Evolutionary conservation across 352 stramenopile species (phyloP).

Genomic region (Globisporangium ultimum): DNA sequence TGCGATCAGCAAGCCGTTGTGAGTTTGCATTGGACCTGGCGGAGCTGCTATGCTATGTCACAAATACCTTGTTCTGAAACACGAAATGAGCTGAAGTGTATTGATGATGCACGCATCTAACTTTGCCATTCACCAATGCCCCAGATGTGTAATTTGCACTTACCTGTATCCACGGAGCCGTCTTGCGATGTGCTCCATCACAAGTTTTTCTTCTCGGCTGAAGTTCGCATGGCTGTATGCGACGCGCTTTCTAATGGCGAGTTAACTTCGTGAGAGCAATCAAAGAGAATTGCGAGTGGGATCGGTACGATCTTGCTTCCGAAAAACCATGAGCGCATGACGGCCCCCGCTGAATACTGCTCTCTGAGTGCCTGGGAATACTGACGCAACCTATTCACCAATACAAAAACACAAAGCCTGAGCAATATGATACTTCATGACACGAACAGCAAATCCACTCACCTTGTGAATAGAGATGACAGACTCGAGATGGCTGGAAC

Average conservation of each 20-base stretch:
- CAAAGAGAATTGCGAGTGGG: constrained; percentile 16
- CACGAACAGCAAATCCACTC: not conserved
- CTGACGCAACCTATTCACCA: not conserved
- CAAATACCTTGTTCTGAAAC: too few species aligned
- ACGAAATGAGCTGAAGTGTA: too few species aligned
- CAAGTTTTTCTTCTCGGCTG: not conserved
- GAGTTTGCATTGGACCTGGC: too few species aligned
- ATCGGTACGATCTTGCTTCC: constrained; percentile 13
- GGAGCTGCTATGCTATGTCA: too few species aligned
- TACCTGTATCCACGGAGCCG: too few species aligned
- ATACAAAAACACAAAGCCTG: too few species aligned
- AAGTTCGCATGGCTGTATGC: not conserved
- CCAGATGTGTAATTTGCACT: too few species aligned
- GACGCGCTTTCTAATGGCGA: not conserved
- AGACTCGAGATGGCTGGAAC: constrained; percentile 9
- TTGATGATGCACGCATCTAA: too few species aligned
- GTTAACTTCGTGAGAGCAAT: not conserved
- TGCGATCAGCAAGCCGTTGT: too few species aligned
- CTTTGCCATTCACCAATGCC: not conserved
- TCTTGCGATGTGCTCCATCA: not conserved
- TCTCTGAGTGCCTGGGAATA: constrained; percentile 8
- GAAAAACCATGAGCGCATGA: constrained; percentile 15
- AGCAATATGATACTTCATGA: not conserved
- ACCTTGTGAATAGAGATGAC: constrained; percentile 11
- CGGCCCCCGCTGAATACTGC: constrained; percentile 9